Conservation (phyloP, 306 rosid genomes). For the Corylus americana region DNA sequence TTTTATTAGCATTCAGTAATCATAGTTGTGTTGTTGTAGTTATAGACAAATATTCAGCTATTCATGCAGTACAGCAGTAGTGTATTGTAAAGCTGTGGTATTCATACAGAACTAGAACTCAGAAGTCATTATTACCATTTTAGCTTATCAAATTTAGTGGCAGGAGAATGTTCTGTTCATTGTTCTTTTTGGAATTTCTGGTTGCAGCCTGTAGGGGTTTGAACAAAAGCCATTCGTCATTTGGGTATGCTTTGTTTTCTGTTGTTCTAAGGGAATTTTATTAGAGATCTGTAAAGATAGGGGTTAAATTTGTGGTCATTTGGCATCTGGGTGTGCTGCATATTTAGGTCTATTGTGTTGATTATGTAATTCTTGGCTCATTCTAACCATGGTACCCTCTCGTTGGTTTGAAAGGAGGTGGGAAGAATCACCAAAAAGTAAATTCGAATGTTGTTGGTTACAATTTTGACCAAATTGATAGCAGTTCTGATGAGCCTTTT, state of each 20-base stretch:
- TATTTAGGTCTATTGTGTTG: neutral
- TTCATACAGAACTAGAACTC: neutral
- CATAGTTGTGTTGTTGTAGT: neutral
- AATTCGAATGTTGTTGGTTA: neutral
- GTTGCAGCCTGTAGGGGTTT: neutral
- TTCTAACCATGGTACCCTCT: neutral
- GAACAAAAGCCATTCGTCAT: too few species aligned
- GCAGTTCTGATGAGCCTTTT: neutral
- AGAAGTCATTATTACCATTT: neutral
- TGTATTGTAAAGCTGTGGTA: neutral
- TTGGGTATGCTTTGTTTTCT: neutral
- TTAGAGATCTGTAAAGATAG: neutral
- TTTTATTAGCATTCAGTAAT: neutral
- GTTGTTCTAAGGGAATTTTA: neutral
- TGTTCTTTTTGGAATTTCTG: neutral
- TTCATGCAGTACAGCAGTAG: neutral
- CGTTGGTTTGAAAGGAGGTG: neutral
- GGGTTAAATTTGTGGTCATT: neutral
- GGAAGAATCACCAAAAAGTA: neutral
- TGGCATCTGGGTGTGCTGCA: neutral
- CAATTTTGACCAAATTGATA: neutral
- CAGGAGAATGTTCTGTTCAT: neutral
- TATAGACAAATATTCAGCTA: neutral
- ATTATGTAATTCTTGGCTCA: neutral
- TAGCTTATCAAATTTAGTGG: neutral